Conservation (phyloP, 441 rosid species). For the Arabidopsis hybrid region DNA sequence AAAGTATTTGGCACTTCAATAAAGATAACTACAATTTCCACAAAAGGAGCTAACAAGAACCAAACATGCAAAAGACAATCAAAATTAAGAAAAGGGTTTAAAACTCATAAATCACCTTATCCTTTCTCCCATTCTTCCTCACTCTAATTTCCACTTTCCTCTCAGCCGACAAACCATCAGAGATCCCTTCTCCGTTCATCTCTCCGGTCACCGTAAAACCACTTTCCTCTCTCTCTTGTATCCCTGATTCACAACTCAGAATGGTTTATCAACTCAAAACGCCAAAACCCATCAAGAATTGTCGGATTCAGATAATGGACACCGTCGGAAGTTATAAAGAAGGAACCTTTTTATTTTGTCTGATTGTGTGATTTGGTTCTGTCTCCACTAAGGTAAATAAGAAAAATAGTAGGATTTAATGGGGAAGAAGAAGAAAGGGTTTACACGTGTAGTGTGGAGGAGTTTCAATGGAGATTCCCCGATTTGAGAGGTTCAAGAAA, state of each 20-base stretch:
- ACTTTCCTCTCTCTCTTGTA: conserved; percentile 13
- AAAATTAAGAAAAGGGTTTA: conserved; percentile 12
- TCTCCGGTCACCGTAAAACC: conserved; percentile 24
- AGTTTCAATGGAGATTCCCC: conserved; percentile 34
- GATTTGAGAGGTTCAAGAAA: conserved; percentile 16
- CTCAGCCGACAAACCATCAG: conserved; percentile 61
- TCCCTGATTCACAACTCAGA: conserved; percentile 9
- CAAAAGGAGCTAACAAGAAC: conserved; percentile 28
- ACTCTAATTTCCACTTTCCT: conserved; percentile 67
- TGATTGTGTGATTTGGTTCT: conserved; percentile 10
- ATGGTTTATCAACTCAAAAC: conserved; percentile 17
- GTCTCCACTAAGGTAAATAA: conserved; percentile 25
- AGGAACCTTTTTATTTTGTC: conserved; percentile 16
- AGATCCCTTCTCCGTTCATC: conserved; percentile 53
- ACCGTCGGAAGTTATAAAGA: neutral
- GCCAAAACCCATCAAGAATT: conserved; percentile 29
- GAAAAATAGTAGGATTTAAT: neutral
- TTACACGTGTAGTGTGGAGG: conserved; percentile 27
- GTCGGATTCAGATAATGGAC: neutral
- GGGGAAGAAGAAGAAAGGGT: conserved; percentile 8
- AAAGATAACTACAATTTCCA: neutral
- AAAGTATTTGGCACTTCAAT: neutral
- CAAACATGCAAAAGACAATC: conserved; percentile 12
- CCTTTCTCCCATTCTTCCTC: conserved; percentile 67
- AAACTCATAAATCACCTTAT: conserved; percentile 59